phyloP scores from a whole-genome alignment of 2,329 filamentous ascomycete species.

The Raffaelea ambrosiae region DNA sequence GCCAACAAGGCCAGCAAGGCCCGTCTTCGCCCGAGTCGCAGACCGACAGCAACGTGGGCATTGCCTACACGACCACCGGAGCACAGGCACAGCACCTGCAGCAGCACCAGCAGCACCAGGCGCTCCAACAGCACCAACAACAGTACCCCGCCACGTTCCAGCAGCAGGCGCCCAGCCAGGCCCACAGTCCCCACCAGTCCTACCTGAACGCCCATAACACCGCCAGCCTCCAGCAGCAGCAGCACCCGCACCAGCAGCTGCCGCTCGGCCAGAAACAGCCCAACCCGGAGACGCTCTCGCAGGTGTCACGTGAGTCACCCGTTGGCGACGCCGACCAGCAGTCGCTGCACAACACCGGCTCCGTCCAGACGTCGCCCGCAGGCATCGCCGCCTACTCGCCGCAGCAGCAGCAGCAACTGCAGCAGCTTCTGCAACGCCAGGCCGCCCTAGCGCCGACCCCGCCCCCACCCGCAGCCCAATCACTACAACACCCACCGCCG shows the following conservation, averaged over 20 bases:
- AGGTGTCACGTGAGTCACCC: conserved; percentile 54
- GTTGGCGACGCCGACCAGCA: conserved; percentile 39
- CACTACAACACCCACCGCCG: conserved; percentile 4
- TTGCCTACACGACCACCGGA: conserved; percentile 18
- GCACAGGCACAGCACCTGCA: conserved; percentile 31
- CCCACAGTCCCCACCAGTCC: too few species aligned
- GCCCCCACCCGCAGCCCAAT: conserved; percentile 5
- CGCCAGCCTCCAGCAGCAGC: not conserved
- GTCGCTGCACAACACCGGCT: conserved; percentile 14
- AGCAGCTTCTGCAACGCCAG: conserved; percentile 11
- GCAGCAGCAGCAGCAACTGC: conserved; percentile 22
- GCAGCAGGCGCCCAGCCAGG: too few species aligned
- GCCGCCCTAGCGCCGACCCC: conserved; percentile 9
- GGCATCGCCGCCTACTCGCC: conserved; percentile 20
- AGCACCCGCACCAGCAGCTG: conserved; percentile 17
- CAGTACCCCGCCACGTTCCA: conserved; percentile 13
- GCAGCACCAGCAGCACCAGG: conserved; percentile 28
- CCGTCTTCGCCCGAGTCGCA: too few species aligned
- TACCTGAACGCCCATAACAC: too few species aligned
- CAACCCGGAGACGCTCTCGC: conserved; percentile 53
- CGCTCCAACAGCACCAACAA: conserved; percentile 27
- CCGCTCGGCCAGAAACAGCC: conserved; percentile 26
- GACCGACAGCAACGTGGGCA: not conserved
- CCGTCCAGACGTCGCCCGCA: conserved; percentile 30
- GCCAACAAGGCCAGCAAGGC: conserved; percentile 19